Base-by-base conservation (phyloP, 2,329 filamentous ascomycete genomes). In the Septoria petroselini region DNA sequence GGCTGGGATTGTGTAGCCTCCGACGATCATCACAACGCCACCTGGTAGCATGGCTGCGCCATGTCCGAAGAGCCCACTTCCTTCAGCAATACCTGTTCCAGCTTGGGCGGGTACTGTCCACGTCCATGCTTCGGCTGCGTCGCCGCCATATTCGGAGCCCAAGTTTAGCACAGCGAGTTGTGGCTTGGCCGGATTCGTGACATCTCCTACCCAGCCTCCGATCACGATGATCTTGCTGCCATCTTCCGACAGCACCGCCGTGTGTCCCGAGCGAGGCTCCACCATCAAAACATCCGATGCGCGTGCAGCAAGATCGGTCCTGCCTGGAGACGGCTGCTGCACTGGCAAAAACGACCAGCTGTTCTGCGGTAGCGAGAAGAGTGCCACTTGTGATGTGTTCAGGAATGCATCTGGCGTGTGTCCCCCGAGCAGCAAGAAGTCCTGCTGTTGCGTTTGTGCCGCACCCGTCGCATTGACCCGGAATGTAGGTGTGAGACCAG, bases 141-240 rank as follows among this genome's bases (percentile, higher is more conserved):
- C 59, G 9, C 74, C 74, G 7, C 84, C 86, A 63, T 88, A 93
- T 3, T 83, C 83, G 53, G 84, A 78, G 5, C 85, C 88, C 50
- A 96, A 75, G 50, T 88, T 75, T 2, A 97, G 73, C 2, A 96
- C 71, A 0, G 82, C 86, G 19, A 97, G 74, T 64, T 95, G 89
- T 1, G 93, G 93, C 23, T 83, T 75, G 0, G 93, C 93, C 1
- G 91, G 80, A 25, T 83, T 85, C 7, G 73, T 77, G 0, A 86
- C 76, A 62, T 94, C 83, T 3, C 91, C 91, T 3, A 96, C 89
- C 93, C 93, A 98, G 1, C 93, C 93, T 15, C 93, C 93, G 52
- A 90, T 76, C 1, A 98, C 73, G 33, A 95, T 73, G 7, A 97
- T 74, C n/a, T 79, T 82, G 19, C 74, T 80, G 0, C 91, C 91